phyloP scores from a whole-genome alignment of 306 rosid species.

The Herpetospermum pedunculosum region DNA sequence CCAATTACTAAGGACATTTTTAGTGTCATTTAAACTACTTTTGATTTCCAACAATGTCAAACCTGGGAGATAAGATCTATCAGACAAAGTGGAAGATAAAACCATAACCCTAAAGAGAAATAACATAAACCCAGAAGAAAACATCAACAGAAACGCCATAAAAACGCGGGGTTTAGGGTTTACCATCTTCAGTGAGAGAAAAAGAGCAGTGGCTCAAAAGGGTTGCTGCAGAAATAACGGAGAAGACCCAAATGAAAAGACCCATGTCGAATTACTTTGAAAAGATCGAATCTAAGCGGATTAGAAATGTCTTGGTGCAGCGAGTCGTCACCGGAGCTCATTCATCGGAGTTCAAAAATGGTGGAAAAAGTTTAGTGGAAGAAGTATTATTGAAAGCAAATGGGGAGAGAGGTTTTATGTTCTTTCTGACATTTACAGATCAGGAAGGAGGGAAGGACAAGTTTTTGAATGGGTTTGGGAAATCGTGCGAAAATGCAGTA shows the following conservation, averaged over 20 bases:
- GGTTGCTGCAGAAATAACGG: constrained; percentile 20
- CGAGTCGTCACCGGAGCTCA: background rate
- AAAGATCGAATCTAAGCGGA: background rate
- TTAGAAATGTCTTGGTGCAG: background rate
- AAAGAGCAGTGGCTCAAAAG: constrained; percentile 26
- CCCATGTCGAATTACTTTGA: constrained; percentile 26
- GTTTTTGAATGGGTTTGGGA: constrained; percentile 5
- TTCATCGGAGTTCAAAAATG: background rate
- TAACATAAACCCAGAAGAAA: background rate
- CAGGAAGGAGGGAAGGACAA: background rate
- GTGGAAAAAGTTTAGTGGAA: background rate
- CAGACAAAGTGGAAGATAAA: too few relatives aligned
- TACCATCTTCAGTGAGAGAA: constrained; percentile 80
- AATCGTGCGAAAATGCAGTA: constrained; percentile 5
- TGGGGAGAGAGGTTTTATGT: background rate
- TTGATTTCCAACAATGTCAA: constrained; percentile 68
- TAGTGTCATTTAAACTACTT: constrained; percentile 57
- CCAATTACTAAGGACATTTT: constrained; percentile 64
- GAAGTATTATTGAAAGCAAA: background rate
- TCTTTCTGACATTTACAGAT: background rate
- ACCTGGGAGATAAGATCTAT: constrained; percentile 41
- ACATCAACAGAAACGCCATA: background rate
- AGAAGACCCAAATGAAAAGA: constrained; percentile 20
- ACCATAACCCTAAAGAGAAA: background rate
- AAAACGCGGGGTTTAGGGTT: constrained; percentile 8